Conservation (phyloP, 768 basidiomycete species). For the Collybia sordida region DNA sequence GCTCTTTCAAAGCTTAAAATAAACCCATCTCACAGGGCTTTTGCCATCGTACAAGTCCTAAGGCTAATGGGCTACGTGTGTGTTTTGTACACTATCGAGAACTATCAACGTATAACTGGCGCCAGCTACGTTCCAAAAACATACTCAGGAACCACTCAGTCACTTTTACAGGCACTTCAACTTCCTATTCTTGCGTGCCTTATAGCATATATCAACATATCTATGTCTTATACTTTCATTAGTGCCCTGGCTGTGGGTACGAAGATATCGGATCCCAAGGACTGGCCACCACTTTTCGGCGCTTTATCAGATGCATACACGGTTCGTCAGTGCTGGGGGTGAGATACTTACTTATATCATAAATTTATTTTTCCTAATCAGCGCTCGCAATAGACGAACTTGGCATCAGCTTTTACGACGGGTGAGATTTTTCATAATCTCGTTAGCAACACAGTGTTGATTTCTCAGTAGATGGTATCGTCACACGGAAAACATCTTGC, state of each 20-base stretch:
- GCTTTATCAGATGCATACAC: slow-evolving; percentile 25
- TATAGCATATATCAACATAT: neutral
- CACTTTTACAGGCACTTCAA: too few relatives aligned
- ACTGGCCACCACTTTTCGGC: slow-evolving; percentile 29
- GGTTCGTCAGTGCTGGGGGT: slow-evolving; percentile 34
- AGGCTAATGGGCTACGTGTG: too few relatives aligned
- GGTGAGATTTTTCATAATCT: slow-evolving; percentile 13
- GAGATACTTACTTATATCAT: slow-evolving; percentile 1
- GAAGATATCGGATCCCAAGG: slow-evolving; percentile 10
- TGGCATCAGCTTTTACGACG: slow-evolving; percentile 26
- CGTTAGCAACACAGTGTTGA: neutral
- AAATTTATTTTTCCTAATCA: neutral
- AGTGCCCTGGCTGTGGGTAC: neutral
- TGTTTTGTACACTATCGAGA: too few relatives aligned
- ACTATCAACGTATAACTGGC: too few relatives aligned
- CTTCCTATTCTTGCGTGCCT: neutral
- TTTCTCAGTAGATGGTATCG: slow-evolving; percentile 16
- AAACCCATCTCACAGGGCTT: too few relatives aligned
- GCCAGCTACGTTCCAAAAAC: too few relatives aligned
- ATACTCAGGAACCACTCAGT: too few relatives aligned
- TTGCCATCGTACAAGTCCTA: too few relatives aligned
- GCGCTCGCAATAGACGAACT: neutral
- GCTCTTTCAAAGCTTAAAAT: neutral
- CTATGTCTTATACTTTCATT: neutral
- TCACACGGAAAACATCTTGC: slow-evolving; percentile 20